Percentiles rank a stretch among this genome's conserved stretches.
These are phyloP conservation scores for Apiospora marii DNA, from an alignment of 2,329 filamentous ascomycete species.

Conservation along the genomic window DNA sequence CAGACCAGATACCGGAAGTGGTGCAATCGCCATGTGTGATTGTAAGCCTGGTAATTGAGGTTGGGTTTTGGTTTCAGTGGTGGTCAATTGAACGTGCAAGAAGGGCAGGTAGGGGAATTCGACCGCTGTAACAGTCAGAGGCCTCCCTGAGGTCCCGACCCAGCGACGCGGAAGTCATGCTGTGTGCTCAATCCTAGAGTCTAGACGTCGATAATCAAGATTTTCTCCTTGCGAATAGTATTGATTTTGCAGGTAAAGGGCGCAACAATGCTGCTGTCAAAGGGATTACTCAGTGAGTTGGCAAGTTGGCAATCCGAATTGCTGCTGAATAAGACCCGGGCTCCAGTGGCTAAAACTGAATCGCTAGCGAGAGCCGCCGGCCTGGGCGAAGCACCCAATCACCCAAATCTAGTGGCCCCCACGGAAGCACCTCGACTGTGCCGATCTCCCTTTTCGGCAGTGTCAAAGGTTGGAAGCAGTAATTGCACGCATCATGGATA, in stretches of 20 bases:
- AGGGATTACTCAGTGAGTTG: not conserved
- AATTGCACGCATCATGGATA: constrained; percentile 19
- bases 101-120: not conserved
- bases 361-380: not conserved
- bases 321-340: not conserved
- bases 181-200: not conserved
- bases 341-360: not conserved
- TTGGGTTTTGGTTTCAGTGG: no score
- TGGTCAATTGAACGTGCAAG: not conserved
- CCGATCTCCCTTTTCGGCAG: not conserved
- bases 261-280: no score
- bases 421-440: not conserved
- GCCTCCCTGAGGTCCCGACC: no score
- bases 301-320: not conserved
- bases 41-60: no score
- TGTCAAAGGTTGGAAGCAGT: not conserved
- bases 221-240: no score
- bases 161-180: not conserved
- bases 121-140: no score
- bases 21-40: no score
- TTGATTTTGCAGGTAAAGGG: no score
- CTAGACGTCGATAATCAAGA: no score
- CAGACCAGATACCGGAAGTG: no score
- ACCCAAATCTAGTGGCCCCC: not conserved
- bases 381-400: not conserved